These are phyloP conservation scores for Penicillium cataractarum DNA, from an alignment of 495 filamentous ascomycete genomes.

Conservation along the genomic window DNA sequence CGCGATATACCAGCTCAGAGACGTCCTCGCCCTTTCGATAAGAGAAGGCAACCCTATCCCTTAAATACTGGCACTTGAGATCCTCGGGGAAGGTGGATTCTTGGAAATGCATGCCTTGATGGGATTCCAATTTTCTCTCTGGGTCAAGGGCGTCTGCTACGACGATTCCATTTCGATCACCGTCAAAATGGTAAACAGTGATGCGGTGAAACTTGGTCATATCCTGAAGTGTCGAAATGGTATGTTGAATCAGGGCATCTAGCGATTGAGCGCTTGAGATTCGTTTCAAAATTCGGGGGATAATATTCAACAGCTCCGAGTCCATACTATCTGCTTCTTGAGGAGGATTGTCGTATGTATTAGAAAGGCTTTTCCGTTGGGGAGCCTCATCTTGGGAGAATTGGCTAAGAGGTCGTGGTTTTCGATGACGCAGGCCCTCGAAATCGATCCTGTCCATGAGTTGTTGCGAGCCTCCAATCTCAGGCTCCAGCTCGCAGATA, in stretches of 20 bases:
- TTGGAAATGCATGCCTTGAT: slow-evolving; percentile 79
- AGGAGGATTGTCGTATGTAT: slow-evolving; percentile 26
- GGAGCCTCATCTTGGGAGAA: not conserved
- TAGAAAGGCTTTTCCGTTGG: not conserved
- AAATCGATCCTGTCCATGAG: not conserved
- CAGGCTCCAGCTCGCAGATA: slow-evolving; percentile 85
- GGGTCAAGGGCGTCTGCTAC: slow-evolving; percentile 81
- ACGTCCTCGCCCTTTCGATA: slow-evolving; percentile 24
- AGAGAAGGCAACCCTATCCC: slow-evolving; percentile 42
- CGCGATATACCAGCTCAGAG: slow-evolving; percentile 75
- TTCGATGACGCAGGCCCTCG: not conserved
- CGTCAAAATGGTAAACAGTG: slow-evolving; percentile 89
- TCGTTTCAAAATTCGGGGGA: slow-evolving; percentile 83
- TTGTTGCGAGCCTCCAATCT: slow-evolving; percentile 29
- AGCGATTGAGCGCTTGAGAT: slow-evolving; percentile 69
- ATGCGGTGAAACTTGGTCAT: slow-evolving; percentile 82
- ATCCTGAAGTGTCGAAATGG: slow-evolving; percentile 59
- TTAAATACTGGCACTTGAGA: slow-evolving; percentile 76
- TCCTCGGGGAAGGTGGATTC: slow-evolving; percentile 75
- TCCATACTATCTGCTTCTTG: slow-evolving; percentile 45
- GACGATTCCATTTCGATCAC: slow-evolving; percentile 73
- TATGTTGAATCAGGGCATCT: slow-evolving; percentile 37
- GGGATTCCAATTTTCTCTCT: slow-evolving; percentile 69
- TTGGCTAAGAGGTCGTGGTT: not conserved
- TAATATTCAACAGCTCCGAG: slow-evolving; percentile 85